Base-by-base conservation (phyloP, 306 rosid species). In the Ammopiptanthus mongolicus region DNA sequence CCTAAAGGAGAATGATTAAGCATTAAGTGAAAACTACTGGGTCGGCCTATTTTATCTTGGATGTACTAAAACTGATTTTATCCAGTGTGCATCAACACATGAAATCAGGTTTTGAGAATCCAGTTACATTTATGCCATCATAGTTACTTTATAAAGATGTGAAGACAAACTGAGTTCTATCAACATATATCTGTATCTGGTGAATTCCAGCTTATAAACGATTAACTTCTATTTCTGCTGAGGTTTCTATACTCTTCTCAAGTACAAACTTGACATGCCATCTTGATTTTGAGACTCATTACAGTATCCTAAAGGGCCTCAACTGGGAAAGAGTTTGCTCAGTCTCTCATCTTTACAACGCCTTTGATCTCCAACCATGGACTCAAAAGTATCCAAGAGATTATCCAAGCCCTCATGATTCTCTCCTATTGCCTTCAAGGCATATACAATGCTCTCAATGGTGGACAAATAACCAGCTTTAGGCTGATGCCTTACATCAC, bases 361-460 rank as follows among this genome's bases (percentile, higher is more conserved):
- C 69, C 88, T 84, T 75, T 93, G 98, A 62, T 93, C 90, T 31
- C 77, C 93, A 41, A 93, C 88, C 98, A 93, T 93, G 58, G 92
- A 85, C 77, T 84, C 85, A 58, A 93, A 93, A 68, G 91, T 89
- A 59, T 86, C 91, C 89, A 93, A 78, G 11, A 93, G 90, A 80
- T 73, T 77, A 58, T 87, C 90, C 84, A 93, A 69, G 28, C 87
- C 94, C 76, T 89, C 85, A 3, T 77, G 84, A 65, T 78, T 70
- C 58, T 85, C 83, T 57, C 94, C 90, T 34, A 91, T 6, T 15
- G 84, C 94, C 74, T 82, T 88, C 75, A 93, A 79, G 25, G 91
- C 87, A 78, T 83, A 89, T 1, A 91, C 94, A 71, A 91, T 87
- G 84, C 98, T 91, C 87, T 93, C 96, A 73, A 94, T 84, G 8